Evolutionary conservation across 257 asterid species (phyloP), one percentile per base, ranked within the genome.

Genomic region (Paulownia fortunei): DNA sequence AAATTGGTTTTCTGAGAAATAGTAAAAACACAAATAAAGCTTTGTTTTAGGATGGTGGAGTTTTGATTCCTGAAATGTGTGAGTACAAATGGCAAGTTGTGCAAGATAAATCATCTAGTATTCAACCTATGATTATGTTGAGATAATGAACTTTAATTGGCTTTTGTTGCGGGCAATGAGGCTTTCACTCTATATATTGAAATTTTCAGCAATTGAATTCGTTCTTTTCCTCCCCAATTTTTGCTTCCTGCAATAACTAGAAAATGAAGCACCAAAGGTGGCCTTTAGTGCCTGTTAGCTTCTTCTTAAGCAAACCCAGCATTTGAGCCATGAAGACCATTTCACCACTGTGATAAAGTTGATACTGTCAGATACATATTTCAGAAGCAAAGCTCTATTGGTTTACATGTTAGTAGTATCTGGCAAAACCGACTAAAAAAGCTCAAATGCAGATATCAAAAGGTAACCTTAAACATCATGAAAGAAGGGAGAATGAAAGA

Each of bases 21-120:
- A 18, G 16, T 21, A 19, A 7, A 16, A 52, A 26, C 56, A 64
- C 3, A 76, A 64, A 36, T 32, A 52, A 41, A 67, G 69, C 37
- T 21, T 66, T 44, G 27, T 42, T 15, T 59, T 11, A 26, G 47
- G 72, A 37, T 23, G 55, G 24, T 18, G 46, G 46, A 46, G 26
- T 41, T 67, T 21, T 47, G 9, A 21, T 75, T 19, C 64, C 73
- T 47, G 51, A 27, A 19, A 76, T 42, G 23, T 36, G 30, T 21
- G 27, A 63, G 72, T 58, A 69, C 37, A 52, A 24, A 37, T 21
- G 47, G 66, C 72, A 61, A 78, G 73, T 24, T 52, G 60, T 2
- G 68, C 60, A 71, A 69, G 27, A 30, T 26, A 46, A 27, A 12
- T 46, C 46, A 19, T 30, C 60, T 10, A 69, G 5, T 15, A 18